Evolutionary conservation across 805 yeast genomes (phyloP), one percentile per base, ranked within the genome.

Genomic region (Lipomyces sp.): DNA sequence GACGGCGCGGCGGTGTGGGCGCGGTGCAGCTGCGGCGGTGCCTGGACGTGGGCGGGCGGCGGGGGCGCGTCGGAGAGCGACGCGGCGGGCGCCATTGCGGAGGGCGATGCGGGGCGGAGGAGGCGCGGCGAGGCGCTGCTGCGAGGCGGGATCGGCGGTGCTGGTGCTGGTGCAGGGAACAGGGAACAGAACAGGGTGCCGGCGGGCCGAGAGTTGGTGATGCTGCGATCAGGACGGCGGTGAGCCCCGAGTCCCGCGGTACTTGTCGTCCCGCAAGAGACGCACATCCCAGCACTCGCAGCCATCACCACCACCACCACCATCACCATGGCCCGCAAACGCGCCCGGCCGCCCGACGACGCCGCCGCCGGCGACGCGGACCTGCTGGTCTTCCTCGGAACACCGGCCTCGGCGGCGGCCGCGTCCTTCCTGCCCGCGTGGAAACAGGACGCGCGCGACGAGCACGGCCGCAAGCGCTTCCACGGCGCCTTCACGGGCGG

Each of bases 401-500:
- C 57, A 23, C 55, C 55, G 21, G 8, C 39, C 16, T 8, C 41
- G 21, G 31, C 28, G 11, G 48, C 45, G 10, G 40, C 18, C 10
- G 51, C 32, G 26, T n/a, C n/a, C n/a, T 57, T 43, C 36, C 45
- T 43, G 36, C 62, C 62, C 8, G 52, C 23, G 21, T 60, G 63
- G 63, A 50, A 55, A 29, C 63, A 60, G 43, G 62, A 60, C 22
- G 63, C 50, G 10, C 43, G 55, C 7, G 63, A 60, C 40, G 63
- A 58, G 37, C 49, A 45, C 10, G 63, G 63, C 13, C 56, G 62
- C 22, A 49, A 48, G 39, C 52, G 62, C 22, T 58, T 66, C 41
- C 69, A 66, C 40, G 70, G 69, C 5, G 70, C 70, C 7, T 65
- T 67, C 47, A 66, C 69, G 4, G 70, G 70, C 13, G 70, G 70